phyloP scores from a whole-genome alignment of 192 early-diverging fungal genomes.

The Radiomyces spectabilis region DNA sequence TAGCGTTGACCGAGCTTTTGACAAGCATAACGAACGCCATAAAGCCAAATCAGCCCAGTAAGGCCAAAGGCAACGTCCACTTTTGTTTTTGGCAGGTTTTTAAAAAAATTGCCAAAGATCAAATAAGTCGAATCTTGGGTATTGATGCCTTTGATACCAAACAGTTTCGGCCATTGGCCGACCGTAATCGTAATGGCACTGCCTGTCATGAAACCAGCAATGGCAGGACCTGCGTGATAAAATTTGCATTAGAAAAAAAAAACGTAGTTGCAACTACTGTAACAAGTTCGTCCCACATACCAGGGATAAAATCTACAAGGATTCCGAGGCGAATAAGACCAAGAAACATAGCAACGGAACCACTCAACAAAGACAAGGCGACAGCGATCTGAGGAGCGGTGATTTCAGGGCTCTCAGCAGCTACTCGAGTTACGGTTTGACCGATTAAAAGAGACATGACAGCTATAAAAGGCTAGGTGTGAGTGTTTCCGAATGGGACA shows the following conservation, averaged over 20 bases:
- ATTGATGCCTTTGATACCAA: constrained; percentile 72
- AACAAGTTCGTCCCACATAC: neutral
- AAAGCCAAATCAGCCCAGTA: constrained; percentile 31
- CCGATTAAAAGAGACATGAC: constrained; percentile 76
- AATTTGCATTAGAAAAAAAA: neutral
- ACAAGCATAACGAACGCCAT: constrained; percentile 31
- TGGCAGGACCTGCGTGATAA: constrained; percentile 52
- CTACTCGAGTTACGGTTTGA: constrained; percentile 47
- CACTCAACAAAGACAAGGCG: constrained; percentile 66
- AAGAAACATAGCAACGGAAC: constrained; percentile 60
- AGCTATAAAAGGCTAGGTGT: constrained; percentile 14
- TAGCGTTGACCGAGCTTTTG: constrained; percentile 28
- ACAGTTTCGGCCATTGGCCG: constrained; percentile 61
- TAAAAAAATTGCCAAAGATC: constrained; percentile 25
- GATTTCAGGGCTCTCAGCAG: constrained; percentile 10
- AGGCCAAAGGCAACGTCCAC: constrained; percentile 60
- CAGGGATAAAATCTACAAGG: constrained; percentile 86
- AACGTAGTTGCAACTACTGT: neutral
- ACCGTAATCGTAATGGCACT: constrained; percentile 70
- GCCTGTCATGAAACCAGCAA: constrained; percentile 83
- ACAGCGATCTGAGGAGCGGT: constrained; percentile 47
- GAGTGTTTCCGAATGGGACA: too few species aligned
- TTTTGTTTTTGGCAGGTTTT: constrained; percentile 45
- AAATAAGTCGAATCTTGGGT: constrained; percentile 63
- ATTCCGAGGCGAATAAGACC: constrained; percentile 83